Evolutionary conservation across 805 yeast species (phyloP).

Genomic region (Wickerhamiella nectarea): DNA sequence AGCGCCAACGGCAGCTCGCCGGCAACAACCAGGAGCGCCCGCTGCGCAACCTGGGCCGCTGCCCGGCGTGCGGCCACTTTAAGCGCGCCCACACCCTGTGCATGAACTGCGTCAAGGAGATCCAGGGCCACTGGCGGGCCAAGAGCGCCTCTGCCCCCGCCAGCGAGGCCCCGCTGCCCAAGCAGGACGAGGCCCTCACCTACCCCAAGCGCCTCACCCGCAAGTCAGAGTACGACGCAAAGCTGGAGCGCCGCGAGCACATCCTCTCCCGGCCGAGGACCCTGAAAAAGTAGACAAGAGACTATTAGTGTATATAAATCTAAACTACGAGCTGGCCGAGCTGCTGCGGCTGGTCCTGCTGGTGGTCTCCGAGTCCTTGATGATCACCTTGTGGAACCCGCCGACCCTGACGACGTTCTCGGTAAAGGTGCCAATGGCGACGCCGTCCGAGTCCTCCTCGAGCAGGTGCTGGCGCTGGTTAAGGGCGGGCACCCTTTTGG

Average conservation of each 20-base stretch:
- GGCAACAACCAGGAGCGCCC: slow-evolving; percentile 70
- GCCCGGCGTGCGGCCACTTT: slow-evolving; percentile 91
- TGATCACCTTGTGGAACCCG: slow-evolving; percentile 76
- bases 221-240: slow-evolving; percentile 29
- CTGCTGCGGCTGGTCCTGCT: not conserved
- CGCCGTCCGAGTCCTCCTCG: not conserved
- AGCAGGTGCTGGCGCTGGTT: too few relatives aligned
- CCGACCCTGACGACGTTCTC: slow-evolving; percentile 73
- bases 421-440: slow-evolving; percentile 45
- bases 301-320: slow-evolving; percentile 12
- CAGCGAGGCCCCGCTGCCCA: slow-evolving; percentile 7
- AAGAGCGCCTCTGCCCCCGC: slow-evolving; percentile 14
- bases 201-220: slow-evolving; percentile 21
- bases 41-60: slow-evolving; percentile 63
- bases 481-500: not conserved
- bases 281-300: slow-evolving; percentile 31
- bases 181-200: slow-evolving; percentile 18
- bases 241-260: slow-evolving; percentile 41
- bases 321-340: not conserved
- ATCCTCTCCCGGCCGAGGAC: slow-evolving; percentile 42
- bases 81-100: slow-evolving; percentile 85
- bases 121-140: slow-evolving; percentile 57
- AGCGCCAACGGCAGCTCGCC: slow-evolving; percentile 69
- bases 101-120: slow-evolving; percentile 80
- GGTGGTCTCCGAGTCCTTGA: slow-evolving; percentile 21